Base-by-base conservation (phyloP, 331 rosid genomes). In the Rhamnella rubrinervis region DNA sequence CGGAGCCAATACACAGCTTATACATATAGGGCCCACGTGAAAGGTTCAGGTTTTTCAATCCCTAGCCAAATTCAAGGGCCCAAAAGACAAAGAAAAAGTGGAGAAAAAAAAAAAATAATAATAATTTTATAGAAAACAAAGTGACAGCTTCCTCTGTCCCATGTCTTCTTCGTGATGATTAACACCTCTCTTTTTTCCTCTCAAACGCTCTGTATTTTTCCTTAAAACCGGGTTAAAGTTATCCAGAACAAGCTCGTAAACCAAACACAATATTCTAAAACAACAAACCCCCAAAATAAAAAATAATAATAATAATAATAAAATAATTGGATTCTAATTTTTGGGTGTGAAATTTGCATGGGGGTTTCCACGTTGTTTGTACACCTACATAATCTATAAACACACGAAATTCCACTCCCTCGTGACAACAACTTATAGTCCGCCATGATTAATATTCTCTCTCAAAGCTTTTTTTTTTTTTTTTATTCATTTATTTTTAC, bases 21-120 rank as follows among this genome's bases (percentile, higher is more conserved):
- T 16, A 8, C 19, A 18, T 46, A 5, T 31, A 56, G 72, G 75
- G 65, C 59, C 76, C 80, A 74, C 50, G 52, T 71, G 79, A 79
- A 76, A 76, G 64, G 23, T 31, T 14, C 25, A 64, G 63, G 78
- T 10, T 49, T 41, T 75, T 63, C 19, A 50, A n/a, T 69, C 6
- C 50, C 23, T 63, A 19, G 85, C 84, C 86, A 86, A 81, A 77
- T 67, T 19, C 16, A 57, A 67, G 77, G 75, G 61, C 73, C 75
- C 59, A 8, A 63, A 74, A 76, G 74, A 67, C 59, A 41, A 74
- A 72, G 50, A 35, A 70, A 81, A 84, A 63, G 75, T 39, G 40
- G 31, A 17, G 40, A 19, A 81, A 75, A 55, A 28, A 58, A 41
- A 39, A 71, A 81, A 70, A 75, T 67, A 62, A 41, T 63, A 56